Evolutionary conservation across 257 asterid species (phyloP).

Genomic region (Linderniella brevidens): DNA sequence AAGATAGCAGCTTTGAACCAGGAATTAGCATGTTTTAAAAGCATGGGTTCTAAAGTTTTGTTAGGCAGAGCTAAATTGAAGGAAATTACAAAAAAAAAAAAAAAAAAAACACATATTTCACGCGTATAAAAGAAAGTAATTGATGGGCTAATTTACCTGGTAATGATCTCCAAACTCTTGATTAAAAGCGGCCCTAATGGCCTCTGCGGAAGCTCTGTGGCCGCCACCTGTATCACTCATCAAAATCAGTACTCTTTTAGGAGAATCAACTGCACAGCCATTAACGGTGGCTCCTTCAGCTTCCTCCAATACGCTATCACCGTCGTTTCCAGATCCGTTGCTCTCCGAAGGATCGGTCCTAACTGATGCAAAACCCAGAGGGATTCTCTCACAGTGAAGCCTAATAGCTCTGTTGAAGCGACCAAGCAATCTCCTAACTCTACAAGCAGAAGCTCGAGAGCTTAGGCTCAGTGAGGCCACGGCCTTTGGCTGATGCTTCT

Average conservation of each 20-base stretch:
- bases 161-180: conserved; percentile 82
- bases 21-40: too few relatives aligned
- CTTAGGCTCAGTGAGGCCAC: conserved; percentile 55
- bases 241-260: conserved; percentile 72
- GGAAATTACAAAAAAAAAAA: too few relatives aligned
- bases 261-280: conserved; percentile 22
- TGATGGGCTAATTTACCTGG: conserved; percentile 38
- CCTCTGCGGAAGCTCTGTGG: conserved; percentile 99
- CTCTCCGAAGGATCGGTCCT: conserved; percentile 24
- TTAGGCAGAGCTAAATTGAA: too few relatives aligned
- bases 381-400: conserved; percentile 66
- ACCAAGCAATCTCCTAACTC: conserved; percentile 31
- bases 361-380: conserved; percentile 72
- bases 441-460: conserved; percentile 36
- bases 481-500: conserved; percentile 28
- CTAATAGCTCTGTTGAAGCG: conserved; percentile 60
- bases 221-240: conserved; percentile 99
- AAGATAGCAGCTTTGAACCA: too few relatives aligned
- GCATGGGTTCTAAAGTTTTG: too few relatives aligned
- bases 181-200: conserved; percentile 69
- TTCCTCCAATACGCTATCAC: conserved; percentile 33
- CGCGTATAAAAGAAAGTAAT: too few relatives aligned
- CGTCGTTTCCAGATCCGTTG: conserved; percentile 37
- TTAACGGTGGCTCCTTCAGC: conserved; percentile 25
- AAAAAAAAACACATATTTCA: too few relatives aligned